Conservation (phyloP, 2,329 filamentous ascomycete genomes). For the Botryotinia globosa region DNA sequence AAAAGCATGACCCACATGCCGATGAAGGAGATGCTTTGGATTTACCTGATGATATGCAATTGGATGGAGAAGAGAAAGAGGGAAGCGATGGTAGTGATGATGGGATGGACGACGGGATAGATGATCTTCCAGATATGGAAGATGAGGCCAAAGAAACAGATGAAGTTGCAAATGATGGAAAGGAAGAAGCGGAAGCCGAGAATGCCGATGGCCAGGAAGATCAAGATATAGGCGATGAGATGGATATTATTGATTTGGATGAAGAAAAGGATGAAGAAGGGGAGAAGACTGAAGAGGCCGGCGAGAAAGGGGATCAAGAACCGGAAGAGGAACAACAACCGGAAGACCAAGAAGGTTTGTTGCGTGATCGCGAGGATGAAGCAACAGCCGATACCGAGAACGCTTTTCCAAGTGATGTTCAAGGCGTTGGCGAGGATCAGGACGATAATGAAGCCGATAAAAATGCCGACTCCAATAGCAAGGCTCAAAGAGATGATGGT, state of each 20-base stretch:
- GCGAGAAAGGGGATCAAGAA: constrained; percentile 47
- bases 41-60: constrained; percentile 67
- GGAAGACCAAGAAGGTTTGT: constrained; percentile 46
- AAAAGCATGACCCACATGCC: constrained; percentile 63
- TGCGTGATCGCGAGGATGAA: constrained; percentile 45
- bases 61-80: constrained; percentile 59
- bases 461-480: constrained; percentile 58
- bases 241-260: constrained; percentile 37
- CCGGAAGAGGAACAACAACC: constrained; percentile 50
- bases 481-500: constrained; percentile 64
- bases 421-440: constrained; percentile 63
- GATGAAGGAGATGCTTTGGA: constrained; percentile 67
- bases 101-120: constrained; percentile 45
- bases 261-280: constrained; percentile 35
- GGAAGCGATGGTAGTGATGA: constrained; percentile 42
- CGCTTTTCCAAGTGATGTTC: constrained; percentile 60
- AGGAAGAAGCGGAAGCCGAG: constrained; percentile 45
- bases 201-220: constrained; percentile 43
- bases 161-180: constrained; percentile 42
- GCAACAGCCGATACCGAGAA: constrained; percentile 58
- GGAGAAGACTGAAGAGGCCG: constrained; percentile 52
- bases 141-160: constrained; percentile 42
- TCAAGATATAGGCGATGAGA: constrained; percentile 38
- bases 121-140: constrained; percentile 53
- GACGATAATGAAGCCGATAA: constrained; percentile 62